Evolutionary conservation across 179 eudicot genomes (phyloP), one percentile per base, ranked within the genome.

Genomic region (Silene noctiflora): DNA sequence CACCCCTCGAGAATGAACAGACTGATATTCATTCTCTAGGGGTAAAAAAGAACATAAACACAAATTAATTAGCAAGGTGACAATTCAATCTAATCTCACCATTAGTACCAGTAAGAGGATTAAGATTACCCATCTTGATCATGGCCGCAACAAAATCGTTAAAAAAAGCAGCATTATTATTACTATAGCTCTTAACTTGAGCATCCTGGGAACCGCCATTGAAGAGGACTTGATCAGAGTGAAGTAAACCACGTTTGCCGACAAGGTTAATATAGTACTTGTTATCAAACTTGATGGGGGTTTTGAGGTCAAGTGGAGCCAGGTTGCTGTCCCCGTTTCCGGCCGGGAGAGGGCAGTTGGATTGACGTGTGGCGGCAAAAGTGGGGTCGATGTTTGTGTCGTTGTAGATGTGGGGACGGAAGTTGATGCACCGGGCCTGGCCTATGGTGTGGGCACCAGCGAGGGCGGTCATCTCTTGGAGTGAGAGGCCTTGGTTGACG

Each of bases 381-480:
- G 1, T 6, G 1, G 86, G 64, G 66, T 89, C 65, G 25, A 89
- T 87, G 79, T 87, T 71, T 21, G 83, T 79, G 48, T 83, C 87
- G 65, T 87, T 88, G 81, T 88, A 87, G 39, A 88, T 75, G 48
- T 80, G 84, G 24, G 73, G 3, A 0, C 87, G 82, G 75, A 85
- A 88, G 71, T 71, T 76, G 63, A 19, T 16, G 77, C 92, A 87
- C 1, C 80, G 85, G 11, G 90, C 83, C 24, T 76, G 82, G n/a
- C 92, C 90, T 31, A 88, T 72, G 25, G 90, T 87, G 80, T 89
- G 89, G 72, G 79, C 83, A 1, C 90, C 87, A 0, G 88, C 86
- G 53, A 87, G 86, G 20, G 87, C 84, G 25, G 86, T 84, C 91
- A 87, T 83, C 55, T 87, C 87, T 0, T 61, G 35, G 29, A 73